phyloP scores from a whole-genome alignment of 192 early-diverging fungal species.

The Podila clonocystis region DNA sequence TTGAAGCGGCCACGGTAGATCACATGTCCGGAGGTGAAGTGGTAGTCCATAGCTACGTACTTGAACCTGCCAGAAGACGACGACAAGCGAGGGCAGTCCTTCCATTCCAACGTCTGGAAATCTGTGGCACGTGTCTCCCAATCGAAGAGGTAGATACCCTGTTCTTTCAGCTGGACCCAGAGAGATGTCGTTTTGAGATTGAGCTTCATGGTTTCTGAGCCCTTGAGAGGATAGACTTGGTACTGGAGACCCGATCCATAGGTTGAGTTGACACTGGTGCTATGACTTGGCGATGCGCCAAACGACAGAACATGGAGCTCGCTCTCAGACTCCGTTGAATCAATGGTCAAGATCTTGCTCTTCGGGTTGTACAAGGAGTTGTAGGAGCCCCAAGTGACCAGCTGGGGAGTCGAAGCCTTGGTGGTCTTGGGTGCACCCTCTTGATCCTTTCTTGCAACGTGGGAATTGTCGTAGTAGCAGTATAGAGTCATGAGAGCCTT shows the following conservation, averaged over 20 bases:
- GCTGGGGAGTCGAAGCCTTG: slow-evolving; percentile 28
- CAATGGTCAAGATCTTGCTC: slow-evolving; percentile 19
- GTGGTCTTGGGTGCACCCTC: too few species aligned
- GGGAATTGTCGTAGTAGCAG: slow-evolving; percentile 40
- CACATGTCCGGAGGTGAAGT: slow-evolving; percentile 37
- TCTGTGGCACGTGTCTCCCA: slow-evolving; percentile 31
- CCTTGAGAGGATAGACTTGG: slow-evolving; percentile 25
- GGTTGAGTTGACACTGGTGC: neutral
- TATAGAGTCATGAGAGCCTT: slow-evolving; percentile 21
- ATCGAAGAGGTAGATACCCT: neutral
- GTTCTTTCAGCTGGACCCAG: slow-evolving; percentile 12
- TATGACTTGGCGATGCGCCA: slow-evolving; percentile 4
- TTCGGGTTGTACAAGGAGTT: slow-evolving; percentile 46
- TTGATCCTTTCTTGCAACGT: neutral
- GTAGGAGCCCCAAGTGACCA: slow-evolving; percentile 65
- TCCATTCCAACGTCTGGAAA: slow-evolving; percentile 15
- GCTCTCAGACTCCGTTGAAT: slow-evolving; percentile 41
- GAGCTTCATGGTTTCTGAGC: slow-evolving; percentile 4
- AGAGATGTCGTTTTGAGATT: neutral
- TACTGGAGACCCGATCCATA: slow-evolving; percentile 17
- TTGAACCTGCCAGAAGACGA: slow-evolving; percentile 14
- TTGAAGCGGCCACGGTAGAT: slow-evolving; percentile 37
- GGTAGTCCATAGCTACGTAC: slow-evolving; percentile 30
- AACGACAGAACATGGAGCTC: slow-evolving; percentile 53
- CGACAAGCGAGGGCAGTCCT: slow-evolving; percentile 23